phyloP scores from a whole-genome alignment of 768 basidiomycete genomes.

The Cystoderma amianthinum region DNA sequence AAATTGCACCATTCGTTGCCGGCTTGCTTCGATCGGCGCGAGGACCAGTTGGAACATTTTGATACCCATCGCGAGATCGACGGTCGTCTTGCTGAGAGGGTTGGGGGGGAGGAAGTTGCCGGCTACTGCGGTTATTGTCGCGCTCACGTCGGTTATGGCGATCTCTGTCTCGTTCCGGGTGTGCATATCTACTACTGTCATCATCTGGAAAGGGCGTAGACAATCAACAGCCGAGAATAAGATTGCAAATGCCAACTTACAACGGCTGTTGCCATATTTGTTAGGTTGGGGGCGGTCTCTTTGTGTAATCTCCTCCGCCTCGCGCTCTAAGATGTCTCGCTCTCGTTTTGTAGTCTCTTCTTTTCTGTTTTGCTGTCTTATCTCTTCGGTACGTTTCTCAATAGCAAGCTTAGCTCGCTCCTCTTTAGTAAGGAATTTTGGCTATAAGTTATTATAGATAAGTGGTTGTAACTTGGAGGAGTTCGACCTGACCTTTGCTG shows the following conservation, averaged over 20 bases:
- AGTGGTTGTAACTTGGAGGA: no score
- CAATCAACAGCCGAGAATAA: slow-evolving; percentile 5
- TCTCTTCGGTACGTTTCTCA: slow-evolving; percentile 78
- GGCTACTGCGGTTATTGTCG: slow-evolving; percentile 35
- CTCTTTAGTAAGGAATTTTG: slow-evolving; percentile 90
- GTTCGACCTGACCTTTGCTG: slow-evolving; percentile 84
- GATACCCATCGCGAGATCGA: slow-evolving; percentile 37
- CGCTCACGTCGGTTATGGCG: slow-evolving; percentile 28
- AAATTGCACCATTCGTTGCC: slow-evolving; percentile 20
- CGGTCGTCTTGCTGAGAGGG: slow-evolving; percentile 22
- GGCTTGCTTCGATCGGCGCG: slow-evolving; percentile 63
- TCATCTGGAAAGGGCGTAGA: slow-evolving; percentile 45
- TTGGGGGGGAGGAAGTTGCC: slow-evolving; percentile 28
- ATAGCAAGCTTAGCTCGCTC: slow-evolving; percentile 88
- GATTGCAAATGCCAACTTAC: slow-evolving; percentile 22
- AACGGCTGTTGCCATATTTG: slow-evolving; percentile 32
- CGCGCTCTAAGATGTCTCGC: slow-evolving; percentile 66
- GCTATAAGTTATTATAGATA: no score
- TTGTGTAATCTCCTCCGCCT: slow-evolving; percentile 62
- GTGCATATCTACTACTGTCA: slow-evolving; percentile 35
- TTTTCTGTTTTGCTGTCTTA: slow-evolving; percentile 61
- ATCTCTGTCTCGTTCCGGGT: slow-evolving; percentile 41
- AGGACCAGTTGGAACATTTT: slow-evolving; percentile 79
- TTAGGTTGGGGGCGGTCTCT: slow-evolving; percentile 37
- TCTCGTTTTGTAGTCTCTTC: slow-evolving; percentile 56